Evolutionary conservation across 768 basidiomycete species (phyloP).

Genomic region (Arthromyces matolae): DNA sequence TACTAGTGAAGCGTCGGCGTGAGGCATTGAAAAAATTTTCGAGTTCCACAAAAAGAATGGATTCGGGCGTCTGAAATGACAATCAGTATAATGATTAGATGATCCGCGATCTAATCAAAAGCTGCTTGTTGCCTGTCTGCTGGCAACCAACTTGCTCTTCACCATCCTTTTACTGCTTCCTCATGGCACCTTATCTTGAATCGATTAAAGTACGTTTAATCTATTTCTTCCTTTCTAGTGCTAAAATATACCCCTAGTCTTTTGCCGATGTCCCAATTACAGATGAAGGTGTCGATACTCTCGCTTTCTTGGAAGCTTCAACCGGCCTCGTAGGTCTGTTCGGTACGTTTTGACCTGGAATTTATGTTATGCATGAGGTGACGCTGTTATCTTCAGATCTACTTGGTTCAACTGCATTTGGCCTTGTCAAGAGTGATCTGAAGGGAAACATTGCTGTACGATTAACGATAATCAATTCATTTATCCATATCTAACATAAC

Average conservation of each 20-base stretch:
- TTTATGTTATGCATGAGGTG: neutral
- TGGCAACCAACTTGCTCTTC: no score
- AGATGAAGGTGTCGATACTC: constrained; percentile 84
- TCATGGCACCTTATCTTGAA: constrained; percentile 75
- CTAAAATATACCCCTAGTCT: constrained; percentile 50
- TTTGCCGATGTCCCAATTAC: constrained; percentile 88
- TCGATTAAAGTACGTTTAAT: constrained; percentile 52
- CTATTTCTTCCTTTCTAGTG: neutral
- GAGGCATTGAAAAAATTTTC: no score
- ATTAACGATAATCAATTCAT: constrained; percentile 7
- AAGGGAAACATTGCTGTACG: constrained; percentile 87
- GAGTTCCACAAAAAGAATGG: no score
- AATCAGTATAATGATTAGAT: constrained; percentile 12
- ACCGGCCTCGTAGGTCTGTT: constrained; percentile 88
- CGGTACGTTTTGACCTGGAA: constrained; percentile 47
- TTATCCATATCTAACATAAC: constrained; percentile 3
- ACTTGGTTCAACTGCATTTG: constrained; percentile 81
- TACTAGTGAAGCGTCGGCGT: constrained; percentile 76
- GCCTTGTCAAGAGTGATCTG: constrained; percentile 79
- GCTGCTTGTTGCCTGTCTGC: no score
- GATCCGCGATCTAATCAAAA: neutral
- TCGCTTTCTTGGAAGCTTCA: constrained; percentile 82
- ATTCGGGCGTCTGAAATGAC: no score
- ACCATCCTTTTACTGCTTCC: constrained; percentile 1
- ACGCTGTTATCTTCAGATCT: constrained; percentile 53